Evolutionary conservation across 164 flowering plant species (phyloP), one percentile per base, ranked within the genome.

Genomic region (Santalum album): DNA sequence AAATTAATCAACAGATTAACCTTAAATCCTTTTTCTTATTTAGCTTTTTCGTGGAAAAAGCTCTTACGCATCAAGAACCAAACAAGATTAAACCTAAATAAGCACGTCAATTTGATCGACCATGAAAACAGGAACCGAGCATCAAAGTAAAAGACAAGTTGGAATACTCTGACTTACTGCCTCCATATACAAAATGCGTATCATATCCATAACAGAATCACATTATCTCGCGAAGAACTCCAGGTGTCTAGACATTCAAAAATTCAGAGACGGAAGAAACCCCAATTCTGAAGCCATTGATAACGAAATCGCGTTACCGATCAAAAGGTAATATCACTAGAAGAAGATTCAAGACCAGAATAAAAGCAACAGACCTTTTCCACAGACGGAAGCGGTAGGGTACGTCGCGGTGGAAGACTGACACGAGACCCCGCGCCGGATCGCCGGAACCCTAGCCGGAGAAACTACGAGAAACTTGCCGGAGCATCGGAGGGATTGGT

Each of bases 351-450:
- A 19, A 32, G 21, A 25, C 5, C 1, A 15, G 25, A 21, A 29
- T n/a, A 29, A 9, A 29, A 29, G 14, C 42, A 38, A 25, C 34
- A 20, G 15, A 71, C 79, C 79, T 71, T 74, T 69, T 22, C 40
- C 72, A 42, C 59, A 40, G 55, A 68, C 69, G 24, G 74, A 23
- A 38, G 82, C 49, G 1, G 76, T 45, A n/a, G 72, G 49, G 1
- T 74, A 45, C 54, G 72, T 38, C 11, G 62, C 63, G 39, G 77
- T 51, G 38, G 75, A 63, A 11, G 60, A 26, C 56, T 75, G 82
- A 58, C 80, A 77, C 1, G 75, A 64, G 60, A 81, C 67, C 16
- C 61, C 74, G 24, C 67, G 71, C 21, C 55, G 66, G 36, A 21
- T 45, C 14, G 44, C 19, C 25, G 63, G 61, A n/a, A 25, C 25